Base-by-base conservation (phyloP, 768 basidiomycete genomes). In the Russula sp. region DNA sequence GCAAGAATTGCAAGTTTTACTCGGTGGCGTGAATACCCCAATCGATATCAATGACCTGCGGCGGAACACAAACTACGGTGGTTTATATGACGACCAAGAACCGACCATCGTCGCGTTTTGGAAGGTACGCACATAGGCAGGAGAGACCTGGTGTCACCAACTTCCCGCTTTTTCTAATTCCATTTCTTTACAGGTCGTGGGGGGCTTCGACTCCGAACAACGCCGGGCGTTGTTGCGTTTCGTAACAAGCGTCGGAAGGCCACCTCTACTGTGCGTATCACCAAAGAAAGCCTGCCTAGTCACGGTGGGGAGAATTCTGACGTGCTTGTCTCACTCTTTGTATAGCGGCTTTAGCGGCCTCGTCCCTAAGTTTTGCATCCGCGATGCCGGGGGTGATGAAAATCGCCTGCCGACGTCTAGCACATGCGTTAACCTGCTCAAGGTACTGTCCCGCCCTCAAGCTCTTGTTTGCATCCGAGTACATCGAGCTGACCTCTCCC, bases 361-460 rank as follows among this genome's bases (percentile, higher is more conserved):
- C 5, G 77, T 85, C 13, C 97, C 97, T 1, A 83, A 86, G 61
- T 98, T 98, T 68, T 84, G 86, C 2, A 95, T 99, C 56, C 83
- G 93, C 3, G 91, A 90, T 65, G 82, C 87, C 7, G 88, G 90
- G 2, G 68, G 70, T 1, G 93, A 98, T 70, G 78, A 88, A 65
- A 74, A 78, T 42, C 81, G 90, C 11, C 74, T 92, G 50, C 87
- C 87, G 0, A 87, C 87, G 0, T 79, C 87, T 5, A 90, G 93
- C 60, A 93, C 95, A 0, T 98, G 95, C 69, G 88, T 95, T 25
- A 98, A 98, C 72, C 74, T 98, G 7, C 76, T 98, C 51, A 98
- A 98, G 82, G 87, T 89, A 58, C 55, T 72, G 42, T 53, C 7
- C 7, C 42, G 18, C 29, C 18, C 13, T 22, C 32, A 45, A 4